Percentiles rank a stretch among this genome's conserved stretches.
phyloP scores from a whole-genome alignment of 169 alveolate species.

The Plasmodium billcollinsi region DNA sequence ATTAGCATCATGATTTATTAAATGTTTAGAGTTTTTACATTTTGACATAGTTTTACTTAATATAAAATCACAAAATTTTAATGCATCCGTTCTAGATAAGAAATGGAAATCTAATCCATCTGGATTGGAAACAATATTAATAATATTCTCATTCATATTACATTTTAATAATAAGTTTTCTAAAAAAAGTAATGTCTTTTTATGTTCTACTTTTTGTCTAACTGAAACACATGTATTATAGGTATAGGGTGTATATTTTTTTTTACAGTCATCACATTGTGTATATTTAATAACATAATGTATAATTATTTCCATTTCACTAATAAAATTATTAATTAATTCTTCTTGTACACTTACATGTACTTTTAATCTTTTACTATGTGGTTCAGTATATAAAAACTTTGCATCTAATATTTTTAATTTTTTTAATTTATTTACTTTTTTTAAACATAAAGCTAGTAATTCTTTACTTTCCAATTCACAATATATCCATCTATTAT shows the following conservation, averaged over 20 bases:
- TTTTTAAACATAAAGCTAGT: slow-evolving; percentile 96
- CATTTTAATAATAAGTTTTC: slow-evolving; percentile 97
- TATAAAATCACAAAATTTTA: slow-evolving; percentile 96
- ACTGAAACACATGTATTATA: slow-evolving; percentile 97
- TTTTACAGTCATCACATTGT: slow-evolving; percentile 98
- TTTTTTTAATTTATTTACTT: slow-evolving; percentile 94
- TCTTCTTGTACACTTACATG: slow-evolving; percentile 96
- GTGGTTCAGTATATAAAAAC: slow-evolving; percentile 98
- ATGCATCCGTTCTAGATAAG: slow-evolving; percentile 94
- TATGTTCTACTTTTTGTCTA: slow-evolving; percentile 98
- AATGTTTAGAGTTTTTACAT: slow-evolving; percentile 92
- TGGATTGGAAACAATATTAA: slow-evolving; percentile 93
- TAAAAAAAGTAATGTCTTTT: slow-evolving; percentile 95
- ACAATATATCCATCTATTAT: slow-evolving; percentile 96
- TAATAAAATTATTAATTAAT: slow-evolving; percentile 91
- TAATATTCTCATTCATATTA: slow-evolving; percentile 93
- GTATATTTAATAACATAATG: slow-evolving; percentile 92
- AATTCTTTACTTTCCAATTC: slow-evolving; percentile 97
- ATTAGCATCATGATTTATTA: slow-evolving; percentile 94
- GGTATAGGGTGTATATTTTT: slow-evolving; percentile 98
- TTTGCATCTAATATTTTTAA: slow-evolving; percentile 96
- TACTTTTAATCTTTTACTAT: slow-evolving; percentile 95
- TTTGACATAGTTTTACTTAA: slow-evolving; percentile 88
- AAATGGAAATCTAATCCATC: slow-evolving; percentile 99
- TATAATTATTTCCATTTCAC: slow-evolving; percentile 92